Evolutionary conservation across 106 monocot species (phyloP), one percentile per base, ranked within the genome.

Genomic region (Hemerocallis citrina): DNA sequence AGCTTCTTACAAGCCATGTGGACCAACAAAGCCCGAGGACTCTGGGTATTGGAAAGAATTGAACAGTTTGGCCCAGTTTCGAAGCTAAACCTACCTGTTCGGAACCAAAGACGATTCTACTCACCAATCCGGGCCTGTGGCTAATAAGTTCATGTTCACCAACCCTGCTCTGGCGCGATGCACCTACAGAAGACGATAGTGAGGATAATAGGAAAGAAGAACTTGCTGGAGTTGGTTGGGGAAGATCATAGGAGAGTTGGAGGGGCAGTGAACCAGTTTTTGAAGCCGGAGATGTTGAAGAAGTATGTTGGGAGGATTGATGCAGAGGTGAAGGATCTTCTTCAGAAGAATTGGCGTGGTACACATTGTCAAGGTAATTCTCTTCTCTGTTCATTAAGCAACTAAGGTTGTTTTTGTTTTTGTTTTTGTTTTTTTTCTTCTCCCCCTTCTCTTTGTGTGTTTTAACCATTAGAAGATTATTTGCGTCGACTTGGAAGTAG

Each of bases 241-340:
- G 66, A 72, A 6, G 71, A 77, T 7, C 71, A 72, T 54, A 41
- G 14, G 20, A 57, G 66, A 7, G 52, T 77, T 0, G 24, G 77
- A 13, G 71, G 61, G 0, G 67, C 77, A 0, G 0, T 77, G 1
- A n/a, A 25, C 14, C 37, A 39, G 30, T 77, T 77, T 32, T 34
- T 77, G 51, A 72, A 21, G 62, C 66, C 61, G 3, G 72, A 72
- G 9, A 33, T 55, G 37, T 31, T 77, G 61, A 61, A 60, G 46
- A 44, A 24, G 36, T 72, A 55, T 23, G 66, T 72, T 0, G 54
- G 39, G 31, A 55, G 19, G 44, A 72, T 77, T 4, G 77, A 66
- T 34, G 17, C 9, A 14, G 71, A 71, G 66, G 61, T 71, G 31
- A 47, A 42, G 66, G 45, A 38, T 32, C 77, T 71, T 33, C 24